These are phyloP conservation scores for Ogataea paradorogensis DNA, from an alignment of 805 yeast genomes.

Conservation along the genomic window DNA sequence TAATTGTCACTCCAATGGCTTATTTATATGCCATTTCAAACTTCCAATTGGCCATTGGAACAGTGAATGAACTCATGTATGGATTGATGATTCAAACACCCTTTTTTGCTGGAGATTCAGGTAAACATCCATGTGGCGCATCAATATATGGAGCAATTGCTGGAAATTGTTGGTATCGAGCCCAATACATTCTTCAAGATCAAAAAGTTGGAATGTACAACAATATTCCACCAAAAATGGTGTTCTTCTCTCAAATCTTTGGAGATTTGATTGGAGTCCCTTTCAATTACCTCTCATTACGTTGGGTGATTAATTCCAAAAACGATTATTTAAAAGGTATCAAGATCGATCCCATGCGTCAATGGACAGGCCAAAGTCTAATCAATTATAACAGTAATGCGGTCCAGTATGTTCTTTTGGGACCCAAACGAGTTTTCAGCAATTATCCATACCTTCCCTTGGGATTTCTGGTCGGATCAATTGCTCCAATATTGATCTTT, in stretches of 20 bases:
- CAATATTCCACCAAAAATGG: constrained; percentile 48
- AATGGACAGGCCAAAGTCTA: constrained; percentile 50
- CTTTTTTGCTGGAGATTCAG: constrained; percentile 15
- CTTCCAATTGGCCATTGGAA: constrained; percentile 51
- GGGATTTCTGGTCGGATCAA: constrained; percentile 41
- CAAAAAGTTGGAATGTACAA: constrained; percentile 53
- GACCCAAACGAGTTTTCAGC: constrained; percentile 44
- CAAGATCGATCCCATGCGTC: constrained; percentile 43
- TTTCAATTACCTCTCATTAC: constrained; percentile 45
- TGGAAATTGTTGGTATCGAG: constrained; percentile 53
- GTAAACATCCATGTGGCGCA: constrained; percentile 47
- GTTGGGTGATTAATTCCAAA: constrained; percentile 45
- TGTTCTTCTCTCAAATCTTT: constrained; percentile 49
- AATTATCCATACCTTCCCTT: constrained; percentile 42
- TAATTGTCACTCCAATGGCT: constrained; percentile 47
- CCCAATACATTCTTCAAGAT: constrained; percentile 39
- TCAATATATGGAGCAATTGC: constrained; percentile 50
- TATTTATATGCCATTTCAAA: constrained; percentile 50
- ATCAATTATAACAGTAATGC: constrained; percentile 45
- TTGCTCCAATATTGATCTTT: constrained; percentile 38
- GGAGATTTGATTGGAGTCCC: constrained; percentile 56
- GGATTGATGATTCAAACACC: constrained; percentile 43
- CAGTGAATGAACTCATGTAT: constrained; percentile 48
- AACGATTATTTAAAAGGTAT: constrained; percentile 29
- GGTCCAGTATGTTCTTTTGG: constrained; percentile 48